phyloP scores from a whole-genome alignment of 108 stramenopile species.

The Stephanodiscus minutulus region DNA sequence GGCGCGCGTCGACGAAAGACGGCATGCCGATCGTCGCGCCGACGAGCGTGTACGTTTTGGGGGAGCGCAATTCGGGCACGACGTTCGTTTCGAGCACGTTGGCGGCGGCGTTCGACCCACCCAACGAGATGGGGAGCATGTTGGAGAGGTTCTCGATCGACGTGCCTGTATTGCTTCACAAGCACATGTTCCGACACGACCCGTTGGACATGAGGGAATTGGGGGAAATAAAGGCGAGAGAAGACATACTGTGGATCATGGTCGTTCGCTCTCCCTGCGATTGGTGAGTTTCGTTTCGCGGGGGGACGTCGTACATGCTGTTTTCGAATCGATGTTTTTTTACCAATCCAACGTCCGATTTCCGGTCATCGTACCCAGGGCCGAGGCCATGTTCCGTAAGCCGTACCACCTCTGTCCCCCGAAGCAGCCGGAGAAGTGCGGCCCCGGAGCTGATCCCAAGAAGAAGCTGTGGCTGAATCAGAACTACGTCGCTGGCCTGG shows the following conservation, averaged over 20 bases:
- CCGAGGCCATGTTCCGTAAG: conserved; percentile 51
- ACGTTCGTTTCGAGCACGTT: conserved; percentile 46
- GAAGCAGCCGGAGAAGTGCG: conserved; percentile 43
- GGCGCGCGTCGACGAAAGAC: not conserved
- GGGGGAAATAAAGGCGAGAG: conserved; percentile 26
- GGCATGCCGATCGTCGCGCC: not conserved
- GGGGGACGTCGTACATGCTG: not conserved
- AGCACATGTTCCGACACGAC: conserved; percentile 56
- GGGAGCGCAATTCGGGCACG: conserved; percentile 47
- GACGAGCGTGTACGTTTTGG: conserved; percentile 36
- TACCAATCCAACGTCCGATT: too few species aligned
- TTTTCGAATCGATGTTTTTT: too few species aligned
- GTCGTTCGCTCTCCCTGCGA: conserved; percentile 54
- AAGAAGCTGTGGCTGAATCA: conserved; percentile 47
- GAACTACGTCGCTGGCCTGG: conserved; percentile 23
- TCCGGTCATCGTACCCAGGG: conserved; percentile 11
- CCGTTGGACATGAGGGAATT: conserved; percentile 43
- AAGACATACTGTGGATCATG: conserved; percentile 52
- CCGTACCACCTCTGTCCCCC: conserved; percentile 51
- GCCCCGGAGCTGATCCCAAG: conserved; percentile 23
- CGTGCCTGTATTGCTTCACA: conserved; percentile 45
- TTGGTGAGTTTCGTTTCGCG: conserved; percentile 27
- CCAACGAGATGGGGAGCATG: conserved; percentile 30
- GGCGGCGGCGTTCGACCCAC: conserved; percentile 45
- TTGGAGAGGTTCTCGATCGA: conserved; percentile 36